Evolutionary conservation across 2,329 filamentous ascomycete species (phyloP), one percentile per base, ranked within the genome.

Genomic region (Chalaropsis ovoidea): DNA sequence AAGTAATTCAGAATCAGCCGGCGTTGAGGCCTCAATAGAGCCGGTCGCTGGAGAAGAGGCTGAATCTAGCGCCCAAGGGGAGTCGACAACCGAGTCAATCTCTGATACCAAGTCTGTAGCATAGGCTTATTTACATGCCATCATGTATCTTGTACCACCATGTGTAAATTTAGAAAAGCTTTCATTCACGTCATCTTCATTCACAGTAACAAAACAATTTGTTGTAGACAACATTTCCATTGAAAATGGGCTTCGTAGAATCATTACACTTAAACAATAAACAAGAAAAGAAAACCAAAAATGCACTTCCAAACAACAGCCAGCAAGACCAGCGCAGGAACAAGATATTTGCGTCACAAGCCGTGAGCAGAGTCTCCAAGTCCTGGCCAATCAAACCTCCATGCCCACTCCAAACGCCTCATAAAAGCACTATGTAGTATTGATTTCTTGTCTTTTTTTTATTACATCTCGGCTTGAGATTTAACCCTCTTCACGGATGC

Each of bases 401-500:
- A 64, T 67, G 56, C 45, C 62, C 47, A 47, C 47, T 61, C 56
- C 65, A 41, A 65, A 65, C 63, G 63, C 63, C 63, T 22, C 63
- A 49, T 60, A 39, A 47, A 64, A 56, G 54, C 54, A 65, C 31
- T 52, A 52, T 52, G 60, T 54, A 31, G 31, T 64, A 65, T 61
- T 42, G 43, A 60, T 63, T 65, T 67, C 42, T 35, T 67, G 65
- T 64, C 19, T 39, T 62, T 65, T 65, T 63, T 62, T 68, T 67
- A 39, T 58, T 61, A 58, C 61, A 19, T 52, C 49, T 43, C 49
- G 19, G 42, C 41, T 58, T 58, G 49, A 35, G 24, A 39, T 24
- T 45, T 22, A 42, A 19, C 1, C n/a, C 6, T 45, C 52, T 41
- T 56, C 39, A 64, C 35, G 27, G 43, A 64, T 49, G 35, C 45